These are phyloP conservation scores for Corinectria fuckeliana DNA, from an alignment of 2,329 filamentous ascomycete species.

Conservation along the genomic window DNA sequence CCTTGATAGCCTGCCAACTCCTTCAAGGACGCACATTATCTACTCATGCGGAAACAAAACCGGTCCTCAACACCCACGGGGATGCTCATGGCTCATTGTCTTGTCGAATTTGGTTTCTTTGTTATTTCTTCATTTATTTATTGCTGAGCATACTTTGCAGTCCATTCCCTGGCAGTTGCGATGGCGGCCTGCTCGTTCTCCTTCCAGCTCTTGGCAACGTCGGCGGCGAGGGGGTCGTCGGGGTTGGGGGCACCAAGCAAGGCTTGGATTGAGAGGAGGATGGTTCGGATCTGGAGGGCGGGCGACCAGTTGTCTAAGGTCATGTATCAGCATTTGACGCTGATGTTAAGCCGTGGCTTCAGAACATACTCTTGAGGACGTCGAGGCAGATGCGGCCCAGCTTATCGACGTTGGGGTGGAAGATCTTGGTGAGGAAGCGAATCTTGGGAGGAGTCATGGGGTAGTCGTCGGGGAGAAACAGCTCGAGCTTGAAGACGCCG, in stretches of 20 bases:
- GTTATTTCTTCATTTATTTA: slow-evolving; percentile 25
- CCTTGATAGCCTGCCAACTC: slow-evolving; percentile 23
- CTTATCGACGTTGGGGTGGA: slow-evolving; percentile 98
- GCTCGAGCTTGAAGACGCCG: slow-evolving; percentile 94
- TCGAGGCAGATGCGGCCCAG: slow-evolving; percentile 96
- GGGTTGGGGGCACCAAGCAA: slow-evolving; percentile 95
- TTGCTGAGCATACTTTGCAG: slow-evolving; percentile 76
- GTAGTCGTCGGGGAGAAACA: slow-evolving; percentile 98
- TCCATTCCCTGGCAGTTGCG: slow-evolving; percentile 92
- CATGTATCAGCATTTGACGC: slow-evolving; percentile 20
- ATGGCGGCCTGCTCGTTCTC: slow-evolving; percentile 94
- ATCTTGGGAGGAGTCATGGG: slow-evolving; percentile 99
- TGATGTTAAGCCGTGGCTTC: background rate
- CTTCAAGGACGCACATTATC: slow-evolving; percentile 15
- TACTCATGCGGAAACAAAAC: slow-evolving; percentile 16
- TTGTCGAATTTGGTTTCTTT: slow-evolving; percentile 12
- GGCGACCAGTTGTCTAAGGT: slow-evolving; percentile 96
- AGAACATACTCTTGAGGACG: slow-evolving; percentile 84
- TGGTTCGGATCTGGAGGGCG: slow-evolving; percentile 95
- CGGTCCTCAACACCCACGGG: slow-evolving; percentile 16
- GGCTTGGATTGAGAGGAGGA: slow-evolving; percentile 97
- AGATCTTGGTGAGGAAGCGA: slow-evolving; percentile 97
- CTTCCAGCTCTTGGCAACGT: slow-evolving; percentile 98
- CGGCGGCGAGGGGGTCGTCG: slow-evolving; percentile 96
- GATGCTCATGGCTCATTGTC: slow-evolving; percentile 16